Conservation (phyloP, 352 stramenopile genomes). For the Globisporangium uncinulatum region DNA sequence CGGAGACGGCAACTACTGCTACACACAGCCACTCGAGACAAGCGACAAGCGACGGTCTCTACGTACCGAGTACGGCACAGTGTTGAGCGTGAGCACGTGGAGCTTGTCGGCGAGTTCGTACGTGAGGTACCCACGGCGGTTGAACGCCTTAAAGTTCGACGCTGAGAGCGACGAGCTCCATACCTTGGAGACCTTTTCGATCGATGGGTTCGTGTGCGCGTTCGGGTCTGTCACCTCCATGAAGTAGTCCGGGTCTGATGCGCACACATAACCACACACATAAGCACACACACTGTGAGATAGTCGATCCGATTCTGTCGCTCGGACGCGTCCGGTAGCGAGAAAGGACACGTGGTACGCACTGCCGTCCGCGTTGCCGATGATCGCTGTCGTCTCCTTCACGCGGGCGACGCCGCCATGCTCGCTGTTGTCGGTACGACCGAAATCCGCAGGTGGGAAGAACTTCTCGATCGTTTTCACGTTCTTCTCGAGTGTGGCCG, state of each 20-base stretch:
- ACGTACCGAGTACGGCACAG: constrained; percentile 71
- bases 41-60: no score
- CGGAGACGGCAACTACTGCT: background rate
- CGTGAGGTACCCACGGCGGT: constrained; percentile 50
- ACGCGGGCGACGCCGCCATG: background rate
- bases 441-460: constrained; percentile 25
- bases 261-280: no score
- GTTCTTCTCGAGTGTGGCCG: constrained; percentile 55
- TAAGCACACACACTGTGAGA: no score
- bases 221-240: constrained; percentile 69
- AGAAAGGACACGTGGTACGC: constrained; percentile 7
- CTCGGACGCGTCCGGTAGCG: background rate
- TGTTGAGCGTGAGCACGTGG: constrained; percentile 73
- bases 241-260: constrained; percentile 56
- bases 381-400: constrained; percentile 60
- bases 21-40: no score
- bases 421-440: no score
- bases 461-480: constrained; percentile 65
- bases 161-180: constrained; percentile 50
- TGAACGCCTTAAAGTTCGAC: constrained; percentile 48
- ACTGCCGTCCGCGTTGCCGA: constrained; percentile 77
- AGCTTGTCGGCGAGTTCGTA: constrained; percentile 66
- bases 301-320: no score
- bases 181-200: constrained; percentile 39
- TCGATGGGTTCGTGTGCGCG: constrained; percentile 45